A percentile compares a stretch with the other conserved stretches of the same genome.
phyloP scores from a whole-genome alignment of 2,329 filamentous ascomycete genomes.

The Tolypocladium cylindrosporum region DNA sequence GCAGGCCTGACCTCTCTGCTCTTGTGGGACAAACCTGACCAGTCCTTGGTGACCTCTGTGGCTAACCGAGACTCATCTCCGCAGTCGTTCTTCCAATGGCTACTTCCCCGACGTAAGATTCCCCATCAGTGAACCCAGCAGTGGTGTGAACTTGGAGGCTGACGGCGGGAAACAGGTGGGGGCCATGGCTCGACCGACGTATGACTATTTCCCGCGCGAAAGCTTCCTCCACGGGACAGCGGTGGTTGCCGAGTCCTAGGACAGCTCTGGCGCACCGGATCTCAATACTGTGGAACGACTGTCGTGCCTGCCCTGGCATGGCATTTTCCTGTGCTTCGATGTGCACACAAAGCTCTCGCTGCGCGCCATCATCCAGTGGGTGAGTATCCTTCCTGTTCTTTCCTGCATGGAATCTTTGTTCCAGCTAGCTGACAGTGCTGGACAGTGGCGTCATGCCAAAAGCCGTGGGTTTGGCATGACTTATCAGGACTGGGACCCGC shows the following conservation, averaged over 20 bases:
- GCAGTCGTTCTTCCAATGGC: constrained; percentile 26
- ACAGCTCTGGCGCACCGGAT: constrained; percentile 28
- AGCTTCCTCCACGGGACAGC: constrained; percentile 13
- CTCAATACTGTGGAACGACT: constrained; percentile 22
- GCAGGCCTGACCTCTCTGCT: constrained; percentile 27
- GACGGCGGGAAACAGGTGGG: constrained; percentile 12
- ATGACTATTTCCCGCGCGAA: constrained; percentile 23
- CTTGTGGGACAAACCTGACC: constrained; percentile 16
- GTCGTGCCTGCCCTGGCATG: constrained; percentile 26
- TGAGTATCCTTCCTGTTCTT: constrained; percentile 6
- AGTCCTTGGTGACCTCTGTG: not conserved
- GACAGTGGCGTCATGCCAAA: not conserved
- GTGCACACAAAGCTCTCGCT: constrained; percentile 22
- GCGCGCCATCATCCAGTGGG: constrained; percentile 24
- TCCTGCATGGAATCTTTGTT: not conserved
- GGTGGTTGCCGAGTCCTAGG: constrained; percentile 25
- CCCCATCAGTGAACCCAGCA: too few relatives aligned
- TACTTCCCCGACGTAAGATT: constrained; percentile 25
- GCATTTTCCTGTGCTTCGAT: constrained; percentile 29
- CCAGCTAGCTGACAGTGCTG: not conserved
- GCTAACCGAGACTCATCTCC: not conserved
- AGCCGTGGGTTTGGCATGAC: not conserved
- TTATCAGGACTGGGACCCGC: not conserved
- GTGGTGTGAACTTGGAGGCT: constrained; percentile 3
- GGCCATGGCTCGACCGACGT: constrained; percentile 21